These are phyloP conservation scores for Ceratocystis eucalypticola DNA, from an alignment of 2,329 filamentous ascomycete genomes.

Conservation along the genomic window DNA sequence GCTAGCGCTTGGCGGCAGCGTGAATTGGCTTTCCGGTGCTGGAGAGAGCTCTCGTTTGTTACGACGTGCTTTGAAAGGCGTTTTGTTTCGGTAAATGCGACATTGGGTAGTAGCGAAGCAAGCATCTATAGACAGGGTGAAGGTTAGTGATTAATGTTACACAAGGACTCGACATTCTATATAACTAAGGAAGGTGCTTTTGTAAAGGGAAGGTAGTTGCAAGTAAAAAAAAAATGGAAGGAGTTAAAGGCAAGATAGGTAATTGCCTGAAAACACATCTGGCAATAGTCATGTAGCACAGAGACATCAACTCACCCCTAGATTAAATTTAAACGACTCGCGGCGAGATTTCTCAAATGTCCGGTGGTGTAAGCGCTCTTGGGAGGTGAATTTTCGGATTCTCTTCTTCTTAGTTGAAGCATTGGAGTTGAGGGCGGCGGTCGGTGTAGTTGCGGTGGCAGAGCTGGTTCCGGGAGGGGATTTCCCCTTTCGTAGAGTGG, in stretches of 20 bases:
- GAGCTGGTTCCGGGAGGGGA: background rate
- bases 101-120: constrained; percentile 27
- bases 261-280: background rate
- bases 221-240: background rate
- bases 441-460: no score
- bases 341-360: constrained; percentile 31
- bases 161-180: background rate
- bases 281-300: background rate
- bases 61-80: constrained; percentile 31
- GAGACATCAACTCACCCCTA: constrained; percentile 25
- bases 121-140: constrained; percentile 24
- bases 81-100: constrained; percentile 26
- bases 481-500: background rate
- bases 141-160: constrained; percentile 1
- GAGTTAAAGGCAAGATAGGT: background rate
- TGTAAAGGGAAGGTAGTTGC: background rate
- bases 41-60: constrained; percentile 23
- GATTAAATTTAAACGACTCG: constrained; percentile 30
- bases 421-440: background rate
- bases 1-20: constrained; percentile 20
- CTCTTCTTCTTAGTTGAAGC: constrained; percentile 24
- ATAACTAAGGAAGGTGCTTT: background rate
- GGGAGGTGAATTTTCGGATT: constrained; percentile 29
- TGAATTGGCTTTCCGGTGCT: constrained; percentile 23
- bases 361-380: constrained; percentile 31